A percentile compares a stretch with the other conserved stretches of the same genome.
Conservation (phyloP, 164 flowering plant genomes). For the Stephania cephalantha region DNA sequence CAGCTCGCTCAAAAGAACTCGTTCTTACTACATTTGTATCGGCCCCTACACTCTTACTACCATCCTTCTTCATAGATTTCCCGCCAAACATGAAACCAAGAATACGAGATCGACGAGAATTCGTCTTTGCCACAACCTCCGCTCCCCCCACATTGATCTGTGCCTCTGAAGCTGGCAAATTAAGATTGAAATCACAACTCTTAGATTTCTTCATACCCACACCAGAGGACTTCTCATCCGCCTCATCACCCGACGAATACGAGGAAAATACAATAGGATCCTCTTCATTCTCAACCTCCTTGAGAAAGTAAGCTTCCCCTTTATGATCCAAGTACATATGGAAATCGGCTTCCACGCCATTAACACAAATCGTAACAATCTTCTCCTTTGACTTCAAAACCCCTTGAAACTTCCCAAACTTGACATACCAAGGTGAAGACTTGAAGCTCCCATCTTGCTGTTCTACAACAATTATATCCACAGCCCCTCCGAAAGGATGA, state of each 20-base stretch:
- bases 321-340: constrained; percentile 80
- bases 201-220: constrained; percentile 28
- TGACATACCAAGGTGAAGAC: constrained; percentile 92
- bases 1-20: constrained; percentile 71
- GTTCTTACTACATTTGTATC: constrained; percentile 28
- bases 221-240: constrained; percentile 25
- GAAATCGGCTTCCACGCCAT: constrained; percentile 68
- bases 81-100: constrained; percentile 68
- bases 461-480: constrained; percentile 88
- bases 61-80: constrained; percentile 34
- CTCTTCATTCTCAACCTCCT: constrained; percentile 57
- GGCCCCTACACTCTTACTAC: constrained; percentile 21
- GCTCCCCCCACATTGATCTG: constrained; percentile 29
- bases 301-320: constrained; percentile 85
- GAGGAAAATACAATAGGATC: constrained; percentile 25
- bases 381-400: constrained; percentile 76
- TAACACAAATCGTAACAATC: constrained; percentile 58
- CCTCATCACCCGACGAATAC: constrained; percentile 64
- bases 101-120: constrained; percentile 39
- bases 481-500: constrained; percentile 96
- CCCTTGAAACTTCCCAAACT: constrained; percentile 95
- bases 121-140: constrained; percentile 34
- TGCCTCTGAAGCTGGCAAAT: constrained; percentile 10
- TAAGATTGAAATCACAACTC: constrained; percentile 38
- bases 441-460: constrained; percentile 92